Base-by-base conservation (phyloP, 257 asterid species). In the Solanum pinnatisectum region DNA sequence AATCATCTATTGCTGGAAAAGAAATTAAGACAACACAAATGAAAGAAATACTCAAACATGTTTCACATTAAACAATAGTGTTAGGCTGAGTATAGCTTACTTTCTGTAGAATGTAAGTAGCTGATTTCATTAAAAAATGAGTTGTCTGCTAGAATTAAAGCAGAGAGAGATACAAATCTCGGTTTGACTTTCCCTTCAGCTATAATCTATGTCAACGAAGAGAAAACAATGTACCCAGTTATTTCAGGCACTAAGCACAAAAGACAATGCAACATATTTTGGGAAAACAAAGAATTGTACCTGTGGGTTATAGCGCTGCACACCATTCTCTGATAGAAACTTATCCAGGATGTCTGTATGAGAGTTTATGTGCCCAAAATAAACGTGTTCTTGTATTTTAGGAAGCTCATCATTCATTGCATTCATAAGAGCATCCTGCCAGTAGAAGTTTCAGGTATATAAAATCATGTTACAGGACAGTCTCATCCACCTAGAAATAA, bases 391-490 rank as follows among this genome's bases (percentile, higher is more conserved):
- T 92, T 97, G 99, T 92, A 97, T 93, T 92, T 93, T 94, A 79
- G 99, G 96, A 91, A 96, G 98, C 92, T 97, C 99, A 20, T 96
- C 99, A 10, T 95, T 96, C 99, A 97, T 97, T 87, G 99, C 98
- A 92, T 90, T 97, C 56, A 95, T 87, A 88, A 95, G 96, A 77
- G 97, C 94, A 86, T 97, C 99, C 99, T 97, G 96, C 83, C 88
- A 89, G 89, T 84, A 88, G 90, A 82, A 92, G 88, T 86, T 49
- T 42, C 85, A 30, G 85, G 85, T 11, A 49, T 82, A 46, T 81
- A 5, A 46, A 46, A 82, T 49, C 70, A 49, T 82, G 42, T 52
- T 82, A 82, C 22, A 18, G 42, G 85, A 18, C 63, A 52, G 27
- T 30, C 67, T 18, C 85, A 32, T 18, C 85, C 85, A 49, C 70